Base-by-base conservation (phyloP, 2,329 filamentous ascomycete genomes). In the Colletotrichum spaethianum region DNA sequence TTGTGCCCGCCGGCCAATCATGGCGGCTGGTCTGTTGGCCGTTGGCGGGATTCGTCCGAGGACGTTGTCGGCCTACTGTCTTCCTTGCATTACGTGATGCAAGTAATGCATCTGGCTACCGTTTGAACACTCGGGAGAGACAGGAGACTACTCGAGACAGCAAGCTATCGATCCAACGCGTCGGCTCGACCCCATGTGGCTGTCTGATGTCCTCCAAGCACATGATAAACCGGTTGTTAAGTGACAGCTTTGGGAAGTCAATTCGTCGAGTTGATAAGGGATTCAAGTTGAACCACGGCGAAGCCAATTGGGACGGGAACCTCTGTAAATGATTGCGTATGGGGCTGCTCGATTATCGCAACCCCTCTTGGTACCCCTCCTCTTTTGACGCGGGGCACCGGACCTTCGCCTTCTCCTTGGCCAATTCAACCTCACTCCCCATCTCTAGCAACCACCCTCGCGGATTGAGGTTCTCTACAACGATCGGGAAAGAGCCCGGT, bases 41-140 rank as follows among this genome's bases (percentile, higher is more conserved):
- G 70, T 70, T 72, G 70, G 70, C 69, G 66, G 70, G 52, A 64
- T 60, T 69, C 60, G 66, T 18, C 65, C 66, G 46, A 70, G 59
- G 26, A 40, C 46, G 68, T 46, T 64, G 40, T 60, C 53, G 31
- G 46, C 46, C 65, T 64, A 42, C 46, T 33, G 52, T 70, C 59
- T 69, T 70, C 70, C 66, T 70, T 72, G 66, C 70, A 72, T 63
- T 72, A 60, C 70, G 53, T 59, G 53, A 72, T 72, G 65, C 70
- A 64, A 70, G 70, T 72, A 64, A 72, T 72, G 53, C 59, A 55
- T 70, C 60, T 69, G 46, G 18, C 28, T 31, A 6, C 26, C 31
- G 59, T 36, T 31, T 40, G 23, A 23, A n/a, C 52, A 36, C 44
- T 62, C 40, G 18, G 4, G 48, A 60, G 55, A 56, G 68, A 62